Base-by-base conservation (phyloP, 441 rosid species). In the Brassica balearica region DNA sequence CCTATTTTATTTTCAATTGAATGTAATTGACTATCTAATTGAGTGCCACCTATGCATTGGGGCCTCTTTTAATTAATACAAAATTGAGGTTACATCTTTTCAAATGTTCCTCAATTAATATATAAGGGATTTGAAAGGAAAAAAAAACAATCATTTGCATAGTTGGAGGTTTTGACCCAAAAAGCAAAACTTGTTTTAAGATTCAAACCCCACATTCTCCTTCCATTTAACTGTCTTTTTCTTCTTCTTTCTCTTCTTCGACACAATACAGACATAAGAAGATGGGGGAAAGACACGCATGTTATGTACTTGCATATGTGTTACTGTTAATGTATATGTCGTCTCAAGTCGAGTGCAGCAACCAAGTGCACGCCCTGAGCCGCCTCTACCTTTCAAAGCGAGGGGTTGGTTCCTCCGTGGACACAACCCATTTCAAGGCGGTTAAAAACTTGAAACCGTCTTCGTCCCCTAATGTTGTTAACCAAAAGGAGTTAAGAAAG, bases 401-500 rank as follows among this genome's bases (percentile, higher is more conserved):
- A 67, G 82, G 66, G 46, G 77, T 74, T 23, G 78, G 74, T 67
- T 72, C 73, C 73, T 72, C 73, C 71, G 59, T 84, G 10, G 89
- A 88, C 38, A 78, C 46, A 6, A 53, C 69, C 12, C 83, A 14
- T 65, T 86, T 87, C 72, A 65, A 55, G 59, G 77, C 77, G 22
- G 76, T 65, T 73, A 74, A 77, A 8, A 64, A 48, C 48, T 74
- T 82, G 56, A 78, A 73, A 73, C 62, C 14, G 38, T 15, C 71
- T 1, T 72, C 53, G 5, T 14, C 58, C 43, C 20, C 5, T 43
- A 60, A 19, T 56, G 76, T 46, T 69, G 80, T 29, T 36, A 8
- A 68, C 6, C 85, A 87, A 10, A 80, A 69, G 53, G 88, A 86
- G 41, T 9, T 80, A 69, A 88, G 89, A 74, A 90, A 89, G 80